A percentile compares a stretch with the other conserved stretches of the same genome.
Conservation (phyloP, 257 asterid species). For the Salvia miltiorrhiza region DNA sequence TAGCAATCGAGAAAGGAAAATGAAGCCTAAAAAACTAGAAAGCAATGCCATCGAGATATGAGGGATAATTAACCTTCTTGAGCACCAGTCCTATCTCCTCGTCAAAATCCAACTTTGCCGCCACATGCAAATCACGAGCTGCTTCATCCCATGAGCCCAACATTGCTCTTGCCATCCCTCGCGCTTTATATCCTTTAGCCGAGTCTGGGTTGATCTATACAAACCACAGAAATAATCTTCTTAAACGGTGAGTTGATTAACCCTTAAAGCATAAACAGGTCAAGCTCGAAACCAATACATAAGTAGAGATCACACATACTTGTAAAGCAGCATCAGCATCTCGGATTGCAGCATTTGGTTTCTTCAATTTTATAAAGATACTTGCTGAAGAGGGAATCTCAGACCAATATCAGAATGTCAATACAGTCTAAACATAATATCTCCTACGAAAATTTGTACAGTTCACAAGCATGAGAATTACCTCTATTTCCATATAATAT, state of each 20-base stretch:
- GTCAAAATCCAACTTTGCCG: conserved; percentile 68
- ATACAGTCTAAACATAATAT: background rate
- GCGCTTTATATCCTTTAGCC: conserved; percentile 78
- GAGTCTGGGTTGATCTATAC: conserved; percentile 75
- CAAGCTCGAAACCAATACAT: background rate
- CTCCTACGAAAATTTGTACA: background rate
- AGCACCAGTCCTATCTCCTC: conserved; percentile 56
- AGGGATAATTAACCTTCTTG: conserved; percentile 47
- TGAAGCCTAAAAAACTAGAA: background rate
- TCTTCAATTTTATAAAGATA: conserved; percentile 56
- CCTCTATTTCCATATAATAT: conserved; percentile 67
- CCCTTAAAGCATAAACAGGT: background rate
- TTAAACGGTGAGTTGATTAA: background rate
- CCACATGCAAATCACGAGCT: conserved; percentile 62
- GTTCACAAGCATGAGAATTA: conserved; percentile 18
- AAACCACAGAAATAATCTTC: background rate
- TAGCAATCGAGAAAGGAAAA: background rate
- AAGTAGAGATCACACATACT: conserved; percentile 31
- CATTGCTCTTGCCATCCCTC: conserved; percentile 79
- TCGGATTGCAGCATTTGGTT: conserved; percentile 78
- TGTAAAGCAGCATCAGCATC: conserved; percentile 80
- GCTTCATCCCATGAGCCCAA: too few species aligned
- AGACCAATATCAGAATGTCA: conserved; percentile 4
- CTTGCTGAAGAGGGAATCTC: conserved; percentile 40
- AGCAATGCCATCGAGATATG: background rate